A percentile compares a stretch with the other conserved stretches of the same genome.
Conservation (phyloP, 371 early-diverging fungal genomes). For the Chytridium lagenaria region DNA sequence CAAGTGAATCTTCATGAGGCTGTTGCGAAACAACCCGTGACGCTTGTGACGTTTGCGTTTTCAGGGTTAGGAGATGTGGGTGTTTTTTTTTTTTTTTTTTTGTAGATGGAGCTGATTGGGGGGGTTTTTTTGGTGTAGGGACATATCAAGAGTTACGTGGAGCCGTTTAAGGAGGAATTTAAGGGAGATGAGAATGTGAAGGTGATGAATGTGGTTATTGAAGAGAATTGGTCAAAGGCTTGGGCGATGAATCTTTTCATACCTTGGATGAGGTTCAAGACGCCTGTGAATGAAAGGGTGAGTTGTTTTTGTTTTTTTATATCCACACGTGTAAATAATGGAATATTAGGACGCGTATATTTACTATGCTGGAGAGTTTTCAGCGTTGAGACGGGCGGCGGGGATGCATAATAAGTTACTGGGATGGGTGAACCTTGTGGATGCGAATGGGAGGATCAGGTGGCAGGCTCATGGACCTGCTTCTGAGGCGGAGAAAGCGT, state of each 20-base stretch:
- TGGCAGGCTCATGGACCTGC: constrained; percentile 89
- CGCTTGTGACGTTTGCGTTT: constrained; percentile 70
- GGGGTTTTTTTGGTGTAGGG: constrained; percentile 33
- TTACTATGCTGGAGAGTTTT: constrained; percentile 67
- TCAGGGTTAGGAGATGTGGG: constrained; percentile 76
- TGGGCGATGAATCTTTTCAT: constrained; percentile 34
- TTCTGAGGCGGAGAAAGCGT: constrained; percentile 59
- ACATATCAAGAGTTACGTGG: constrained; percentile 64
- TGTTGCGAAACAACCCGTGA: neutral
- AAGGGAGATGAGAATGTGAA: constrained; percentile 19
- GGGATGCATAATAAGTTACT: constrained; percentile 77
- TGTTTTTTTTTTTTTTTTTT: constrained; percentile 25
- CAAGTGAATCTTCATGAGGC: constrained; percentile 58
- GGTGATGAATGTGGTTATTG: constrained; percentile 36
- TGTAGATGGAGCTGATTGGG: too few species aligned
- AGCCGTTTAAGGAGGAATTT: constrained; percentile 62
- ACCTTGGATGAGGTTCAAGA: constrained; percentile 63
- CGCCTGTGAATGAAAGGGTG: constrained; percentile 64
- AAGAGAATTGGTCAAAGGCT: constrained; percentile 35
- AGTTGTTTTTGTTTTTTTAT: neutral
- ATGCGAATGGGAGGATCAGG: constrained; percentile 72
- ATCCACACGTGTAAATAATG: neutral
- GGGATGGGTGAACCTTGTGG: constrained; percentile 83
- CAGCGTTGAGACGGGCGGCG: constrained; percentile 58
- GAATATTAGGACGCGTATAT: constrained; percentile 62